Conservation (phyloP, 495 filamentous ascomycete species). For the Aspergillus egyptiacus region DNA sequence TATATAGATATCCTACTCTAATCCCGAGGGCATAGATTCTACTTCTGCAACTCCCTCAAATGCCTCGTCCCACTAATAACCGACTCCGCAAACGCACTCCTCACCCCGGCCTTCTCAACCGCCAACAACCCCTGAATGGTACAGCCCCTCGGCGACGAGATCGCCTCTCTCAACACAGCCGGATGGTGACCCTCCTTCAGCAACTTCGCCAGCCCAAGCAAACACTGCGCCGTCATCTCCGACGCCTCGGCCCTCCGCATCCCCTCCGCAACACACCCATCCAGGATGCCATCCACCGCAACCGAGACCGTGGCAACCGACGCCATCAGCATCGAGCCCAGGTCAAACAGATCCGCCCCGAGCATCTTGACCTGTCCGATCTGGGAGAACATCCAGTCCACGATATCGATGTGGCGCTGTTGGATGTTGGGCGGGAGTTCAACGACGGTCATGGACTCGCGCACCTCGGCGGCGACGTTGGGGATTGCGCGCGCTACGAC, state of each 20-base stretch:
- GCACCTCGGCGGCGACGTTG: conserved; percentile 35
- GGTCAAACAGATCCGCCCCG: conserved; percentile 31
- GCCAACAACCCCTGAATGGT: conserved; percentile 43
- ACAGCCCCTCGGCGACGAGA: conserved; percentile 38
- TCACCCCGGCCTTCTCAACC: conserved; percentile 37
- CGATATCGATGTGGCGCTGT: conserved; percentile 4
- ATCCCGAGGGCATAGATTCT: background rate
- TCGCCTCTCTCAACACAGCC: conserved; percentile 34
- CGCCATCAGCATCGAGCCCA: conserved; percentile 33
- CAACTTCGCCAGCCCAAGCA: conserved; percentile 36
- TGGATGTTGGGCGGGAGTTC: conserved; percentile 11
- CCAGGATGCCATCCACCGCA: conserved; percentile 40
- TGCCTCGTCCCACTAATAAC: background rate
- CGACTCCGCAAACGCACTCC: conserved; percentile 20
- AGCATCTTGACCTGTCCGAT: conserved; percentile 35
- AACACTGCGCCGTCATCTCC: conserved; percentile 35
- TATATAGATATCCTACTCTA: too few species aligned
- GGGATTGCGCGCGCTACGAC: conserved; percentile 26
- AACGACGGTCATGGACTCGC: conserved; percentile 34
- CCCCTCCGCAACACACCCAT: conserved; percentile 41
- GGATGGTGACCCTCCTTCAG: conserved; percentile 35
- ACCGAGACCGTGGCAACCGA: conserved; percentile 38
- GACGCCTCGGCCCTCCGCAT: conserved; percentile 36
- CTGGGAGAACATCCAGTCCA: conserved; percentile 31
- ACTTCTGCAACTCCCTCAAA: background rate